Evolutionary conservation across 106 monocot species (phyloP).

Genomic region (Dendrobium catenatum): DNA sequence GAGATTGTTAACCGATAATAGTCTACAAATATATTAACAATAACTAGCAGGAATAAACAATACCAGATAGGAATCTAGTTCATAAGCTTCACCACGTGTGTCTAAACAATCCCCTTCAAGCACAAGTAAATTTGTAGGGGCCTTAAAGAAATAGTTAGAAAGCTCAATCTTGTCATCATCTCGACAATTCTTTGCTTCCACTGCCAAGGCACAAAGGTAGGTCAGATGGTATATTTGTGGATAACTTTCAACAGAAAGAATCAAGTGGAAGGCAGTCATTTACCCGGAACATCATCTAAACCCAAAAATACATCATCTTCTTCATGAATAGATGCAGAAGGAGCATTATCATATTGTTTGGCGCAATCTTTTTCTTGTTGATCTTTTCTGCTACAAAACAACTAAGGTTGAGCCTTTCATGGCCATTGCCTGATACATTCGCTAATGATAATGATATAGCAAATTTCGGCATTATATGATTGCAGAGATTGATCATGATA

Average conservation of each 20-base stretch:
- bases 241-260: not conserved
- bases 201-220: slow-evolving; percentile 24
- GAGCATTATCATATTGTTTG: slow-evolving; percentile 29
- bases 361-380: slow-evolving; percentile 39
- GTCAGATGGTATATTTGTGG: not conserved
- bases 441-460: not conserved
- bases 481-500: not conserved
- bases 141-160: slow-evolving; percentile 32
- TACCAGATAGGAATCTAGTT: slow-evolving; percentile 90
- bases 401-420: not conserved
- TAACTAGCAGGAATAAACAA: not conserved
- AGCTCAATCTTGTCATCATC: slow-evolving; percentile 31
- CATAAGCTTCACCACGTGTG: slow-evolving; percentile 46
- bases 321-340: slow-evolving; percentile 24
- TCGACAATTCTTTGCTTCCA: slow-evolving; percentile 57
- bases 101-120: slow-evolving; percentile 83
- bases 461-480: not conserved
- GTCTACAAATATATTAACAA: slow-evolving; percentile 4
- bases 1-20: slow-evolving; percentile 8
- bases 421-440: not conserved
- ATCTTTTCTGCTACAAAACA: slow-evolving; percentile 45
- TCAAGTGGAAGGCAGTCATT: not conserved
- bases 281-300: slow-evolving; percentile 89
- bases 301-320: slow-evolving; percentile 60
- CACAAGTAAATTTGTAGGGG: slow-evolving; percentile 81